These are phyloP conservation scores for Anacardium occidentale DNA, from an alignment of 345 rosid species.

Conservation along the genomic window DNA sequence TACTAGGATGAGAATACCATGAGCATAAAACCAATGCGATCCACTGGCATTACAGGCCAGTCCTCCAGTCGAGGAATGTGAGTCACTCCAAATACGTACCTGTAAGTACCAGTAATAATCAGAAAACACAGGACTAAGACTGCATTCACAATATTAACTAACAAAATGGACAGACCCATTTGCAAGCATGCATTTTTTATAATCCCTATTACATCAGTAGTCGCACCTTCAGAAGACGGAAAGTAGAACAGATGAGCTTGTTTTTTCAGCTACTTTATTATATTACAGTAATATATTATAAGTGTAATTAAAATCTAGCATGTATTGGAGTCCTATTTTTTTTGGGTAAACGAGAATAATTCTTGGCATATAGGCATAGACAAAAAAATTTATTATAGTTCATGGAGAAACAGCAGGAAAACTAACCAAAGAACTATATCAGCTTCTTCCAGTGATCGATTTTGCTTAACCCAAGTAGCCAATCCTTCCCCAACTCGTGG, in stretches of 20 bases:
- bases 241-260: too few relatives aligned
- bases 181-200: background rate
- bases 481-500: slow-evolving; percentile 74
- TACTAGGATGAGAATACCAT: slow-evolving; percentile 35
- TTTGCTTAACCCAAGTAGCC: slow-evolving; percentile 70
- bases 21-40: slow-evolving; percentile 63
- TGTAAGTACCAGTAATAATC: slow-evolving; percentile 17
- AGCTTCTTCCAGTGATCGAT: slow-evolving; percentile 64
- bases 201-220: background rate
- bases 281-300: too few relatives aligned
- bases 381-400: background rate
- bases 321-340: background rate
- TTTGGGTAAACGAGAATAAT: background rate
- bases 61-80: slow-evolving; percentile 74
- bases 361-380: background rate
- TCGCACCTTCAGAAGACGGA: background rate
- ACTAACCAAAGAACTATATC: slow-evolving; percentile 72
- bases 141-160: background rate
- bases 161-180: background rate
- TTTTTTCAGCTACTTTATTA: background rate
- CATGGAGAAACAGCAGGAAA: background rate
- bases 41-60: slow-evolving; percentile 81
- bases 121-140: background rate
- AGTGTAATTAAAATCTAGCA: background rate
- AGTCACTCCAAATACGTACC: slow-evolving; percentile 75